A percentile compares a stretch with the other conserved stretches of the same genome.
phyloP scores from a whole-genome alignment of 345 rosid genomes.

The Psidium guajava region DNA sequence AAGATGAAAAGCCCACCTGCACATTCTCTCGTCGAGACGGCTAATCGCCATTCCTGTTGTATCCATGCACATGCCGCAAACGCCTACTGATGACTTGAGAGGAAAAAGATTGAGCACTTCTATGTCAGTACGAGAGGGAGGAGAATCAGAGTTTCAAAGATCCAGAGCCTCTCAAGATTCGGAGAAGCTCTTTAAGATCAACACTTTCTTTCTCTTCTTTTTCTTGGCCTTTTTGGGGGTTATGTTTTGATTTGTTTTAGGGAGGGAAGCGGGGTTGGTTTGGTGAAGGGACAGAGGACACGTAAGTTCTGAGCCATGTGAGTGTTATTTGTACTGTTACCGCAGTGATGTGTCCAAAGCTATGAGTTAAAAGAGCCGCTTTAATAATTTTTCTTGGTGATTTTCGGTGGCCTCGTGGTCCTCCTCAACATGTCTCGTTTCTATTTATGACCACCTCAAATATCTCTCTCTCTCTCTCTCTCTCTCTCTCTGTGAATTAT shows the following conservation, averaged over 20 bases:
- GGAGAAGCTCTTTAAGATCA: neutral
- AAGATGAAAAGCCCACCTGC: neutral
- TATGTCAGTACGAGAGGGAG: neutral
- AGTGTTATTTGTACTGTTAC: neutral
- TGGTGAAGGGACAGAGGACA: neutral
- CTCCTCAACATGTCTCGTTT: neutral
- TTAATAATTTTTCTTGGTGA: neutral
- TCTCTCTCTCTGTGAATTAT: neutral
- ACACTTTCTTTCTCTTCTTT: neutral
- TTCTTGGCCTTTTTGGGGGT: neutral
- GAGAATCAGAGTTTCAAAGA: neutral
- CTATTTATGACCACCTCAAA: neutral
- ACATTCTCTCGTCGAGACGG: neutral
- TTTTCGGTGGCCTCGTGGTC: neutral
- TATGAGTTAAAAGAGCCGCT: neutral
- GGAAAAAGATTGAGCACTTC: neutral
- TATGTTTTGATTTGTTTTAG: neutral
- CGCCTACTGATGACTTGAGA: neutral
- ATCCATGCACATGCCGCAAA: neutral
- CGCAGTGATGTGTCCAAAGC: neutral
- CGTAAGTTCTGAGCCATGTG: neutral
- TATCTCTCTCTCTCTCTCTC: neutral
- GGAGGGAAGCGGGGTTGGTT: neutral
- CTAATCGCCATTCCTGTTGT: neutral
- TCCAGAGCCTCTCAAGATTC: neutral